These are phyloP conservation scores for Alternaria sp. DNA, from an alignment of 2,329 filamentous ascomycete species.

Conservation along the genomic window DNA sequence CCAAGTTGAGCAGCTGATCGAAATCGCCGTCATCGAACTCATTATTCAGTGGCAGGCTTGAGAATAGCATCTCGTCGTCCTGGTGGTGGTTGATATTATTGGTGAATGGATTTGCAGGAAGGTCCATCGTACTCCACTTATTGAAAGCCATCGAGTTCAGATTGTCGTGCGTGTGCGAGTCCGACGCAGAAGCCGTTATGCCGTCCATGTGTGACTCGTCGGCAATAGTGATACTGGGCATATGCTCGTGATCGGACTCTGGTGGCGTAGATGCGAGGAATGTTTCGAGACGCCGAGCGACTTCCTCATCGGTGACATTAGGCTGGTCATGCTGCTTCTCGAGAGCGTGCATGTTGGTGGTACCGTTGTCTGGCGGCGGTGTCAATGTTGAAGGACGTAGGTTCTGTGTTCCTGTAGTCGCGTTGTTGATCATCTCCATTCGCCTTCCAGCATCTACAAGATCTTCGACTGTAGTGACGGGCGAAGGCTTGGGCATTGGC, in stretches of 20 bases:
- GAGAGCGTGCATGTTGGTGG: conserved; percentile 41
- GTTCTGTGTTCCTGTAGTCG: conserved; percentile 17
- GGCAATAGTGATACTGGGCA: conserved; percentile 38
- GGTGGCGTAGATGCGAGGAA: conserved; percentile 60
- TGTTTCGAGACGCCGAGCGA: conserved; percentile 55
- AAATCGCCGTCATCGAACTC: conserved; percentile 51
- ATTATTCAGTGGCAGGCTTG: conserved; percentile 43
- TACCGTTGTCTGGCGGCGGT: conserved; percentile 49
- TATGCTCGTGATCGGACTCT: conserved; percentile 49
- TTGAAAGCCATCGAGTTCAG: conserved; percentile 13
- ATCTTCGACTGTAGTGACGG: conserved; percentile 53
- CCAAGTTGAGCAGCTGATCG: conserved; percentile 48
- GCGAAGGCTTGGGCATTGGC: conserved; percentile 30
- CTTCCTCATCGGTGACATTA: conserved; percentile 54
- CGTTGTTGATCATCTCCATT: conserved; percentile 40
- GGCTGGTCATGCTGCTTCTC: conserved; percentile 37
- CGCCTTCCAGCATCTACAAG: conserved; percentile 54
- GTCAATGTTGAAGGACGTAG: conserved; percentile 45
- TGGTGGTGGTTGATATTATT: conserved; percentile 42
- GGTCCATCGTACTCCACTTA: conserved; percentile 29
- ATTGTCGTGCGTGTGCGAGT: neutral
- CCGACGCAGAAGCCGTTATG: conserved; percentile 9
- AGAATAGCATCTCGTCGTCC: conserved; percentile 44
- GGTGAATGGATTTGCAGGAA: conserved; percentile 24
- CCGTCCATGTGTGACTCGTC: conserved; percentile 23